Evolutionary conservation across 192 early-diverging fungal genomes (phyloP).

Genomic region (Neocallimastix lanati): DNA sequence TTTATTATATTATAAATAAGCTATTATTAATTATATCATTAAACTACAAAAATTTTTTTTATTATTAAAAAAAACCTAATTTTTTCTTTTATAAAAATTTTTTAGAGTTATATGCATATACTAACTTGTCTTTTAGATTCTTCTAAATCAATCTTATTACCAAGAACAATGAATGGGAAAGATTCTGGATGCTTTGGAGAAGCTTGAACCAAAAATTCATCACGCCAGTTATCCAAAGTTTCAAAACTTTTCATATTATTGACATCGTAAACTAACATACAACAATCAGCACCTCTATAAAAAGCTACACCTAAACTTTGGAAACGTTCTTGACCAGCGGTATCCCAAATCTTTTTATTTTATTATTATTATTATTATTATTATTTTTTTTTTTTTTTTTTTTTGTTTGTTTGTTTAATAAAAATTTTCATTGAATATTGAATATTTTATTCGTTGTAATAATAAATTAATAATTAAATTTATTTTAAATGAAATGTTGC

Average conservation of each 20-base stretch:
- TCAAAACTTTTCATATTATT: slow-evolving; percentile 89
- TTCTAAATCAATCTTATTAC: slow-evolving; percentile 98
- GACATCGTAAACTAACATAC: slow-evolving; percentile 91
- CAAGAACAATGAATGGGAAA: slow-evolving; percentile 99
- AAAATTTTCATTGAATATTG: too few species aligned
- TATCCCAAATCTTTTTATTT: slow-evolving; percentile 76
- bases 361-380: not conserved
- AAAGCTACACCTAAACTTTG: slow-evolving; percentile 96
- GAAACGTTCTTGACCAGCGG: slow-evolving; percentile 97
- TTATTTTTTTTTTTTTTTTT: not conserved
- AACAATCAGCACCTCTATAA: slow-evolving; percentile 98
- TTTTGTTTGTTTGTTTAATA: slow-evolving; percentile 4
- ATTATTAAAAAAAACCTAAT: too few species aligned
- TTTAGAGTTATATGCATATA: not conserved
- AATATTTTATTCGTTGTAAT: too few species aligned
- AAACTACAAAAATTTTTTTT: too few species aligned
- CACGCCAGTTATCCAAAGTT: slow-evolving; percentile 89
- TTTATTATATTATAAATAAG: too few species aligned
- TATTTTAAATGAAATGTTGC: too few species aligned
- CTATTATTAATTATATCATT: too few species aligned
- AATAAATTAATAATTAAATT: too few species aligned
- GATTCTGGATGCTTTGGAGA: slow-evolving; percentile 84
- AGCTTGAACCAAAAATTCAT: slow-evolving; percentile 95
- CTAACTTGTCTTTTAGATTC: slow-evolving; percentile 71
- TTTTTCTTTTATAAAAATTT: too few species aligned